phyloP scores from a whole-genome alignment of 768 basidiomycete species.

The Psilocybe cyanescens region DNA sequence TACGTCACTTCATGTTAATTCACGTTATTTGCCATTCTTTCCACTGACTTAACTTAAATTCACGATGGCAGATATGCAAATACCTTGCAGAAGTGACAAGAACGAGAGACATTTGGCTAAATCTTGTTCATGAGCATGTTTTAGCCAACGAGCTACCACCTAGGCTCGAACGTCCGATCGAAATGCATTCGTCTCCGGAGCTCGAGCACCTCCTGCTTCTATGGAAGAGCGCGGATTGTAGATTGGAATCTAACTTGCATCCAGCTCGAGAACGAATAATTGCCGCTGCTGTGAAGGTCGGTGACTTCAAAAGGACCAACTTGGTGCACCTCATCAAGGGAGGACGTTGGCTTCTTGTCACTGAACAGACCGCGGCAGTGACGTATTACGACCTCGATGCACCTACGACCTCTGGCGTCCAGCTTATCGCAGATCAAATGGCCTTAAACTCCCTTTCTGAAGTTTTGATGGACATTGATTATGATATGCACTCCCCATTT shows the following conservation, averaged over 20 bases:
- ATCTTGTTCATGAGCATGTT: neutral
- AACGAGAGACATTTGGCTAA: neutral
- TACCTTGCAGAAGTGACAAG: neutral
- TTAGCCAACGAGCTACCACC: neutral
- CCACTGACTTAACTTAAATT: too few species aligned
- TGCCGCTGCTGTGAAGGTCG: too few species aligned
- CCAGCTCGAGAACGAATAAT: neutral
- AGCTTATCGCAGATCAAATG: neutral
- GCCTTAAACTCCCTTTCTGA: too few species aligned
- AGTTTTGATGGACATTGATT: too few species aligned
- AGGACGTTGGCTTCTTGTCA: slow-evolving; percentile 6
- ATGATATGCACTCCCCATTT: too few species aligned
- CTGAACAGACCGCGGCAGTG: neutral
- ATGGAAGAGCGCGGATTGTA: slow-evolving; percentile 3
- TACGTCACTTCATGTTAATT: neutral
- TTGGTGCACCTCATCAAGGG: slow-evolving; percentile 5
- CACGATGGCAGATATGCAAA: neutral
- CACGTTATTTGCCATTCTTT: neutral
- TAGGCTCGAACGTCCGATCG: slow-evolving; percentile 5
- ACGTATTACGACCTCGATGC: slow-evolving; percentile 9
- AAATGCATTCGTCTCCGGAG: neutral
- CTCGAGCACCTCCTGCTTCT: neutral
- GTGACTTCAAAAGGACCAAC: neutral
- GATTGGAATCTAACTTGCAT: neutral
- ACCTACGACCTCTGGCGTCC: neutral